Percentiles rank a stretch among this genome's conserved stretches.
These are phyloP conservation scores for Penicillium paxilli DNA, from an alignment of 495 filamentous ascomycete species.

Conservation along the genomic window DNA sequence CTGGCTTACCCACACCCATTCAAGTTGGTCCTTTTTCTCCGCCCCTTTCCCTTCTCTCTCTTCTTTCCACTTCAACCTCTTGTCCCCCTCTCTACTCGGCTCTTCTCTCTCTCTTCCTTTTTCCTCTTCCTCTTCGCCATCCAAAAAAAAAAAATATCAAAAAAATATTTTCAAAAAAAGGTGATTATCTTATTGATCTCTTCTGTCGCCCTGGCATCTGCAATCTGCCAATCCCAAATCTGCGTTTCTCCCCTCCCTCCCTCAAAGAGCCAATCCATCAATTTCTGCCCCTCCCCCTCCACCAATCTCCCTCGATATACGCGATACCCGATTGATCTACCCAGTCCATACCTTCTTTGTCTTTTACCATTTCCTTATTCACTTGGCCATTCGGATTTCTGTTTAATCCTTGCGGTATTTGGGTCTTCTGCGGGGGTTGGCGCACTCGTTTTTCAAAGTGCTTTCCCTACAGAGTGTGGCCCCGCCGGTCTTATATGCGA, in stretches of 20 bases:
- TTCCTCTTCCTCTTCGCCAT: background rate
- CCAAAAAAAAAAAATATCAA: background rate
- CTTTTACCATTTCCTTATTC: background rate
- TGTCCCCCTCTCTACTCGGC: slow-evolving; percentile 18
- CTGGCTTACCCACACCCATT: background rate
- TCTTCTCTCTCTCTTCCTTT: background rate
- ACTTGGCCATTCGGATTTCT: background rate
- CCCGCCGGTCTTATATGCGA: too few species aligned
- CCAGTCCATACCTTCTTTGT: background rate
- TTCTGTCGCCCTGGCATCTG: background rate
- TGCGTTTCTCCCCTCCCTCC: background rate
- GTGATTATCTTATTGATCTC: background rate
- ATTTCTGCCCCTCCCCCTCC: background rate
- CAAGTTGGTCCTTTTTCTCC: background rate
- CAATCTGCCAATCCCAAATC: background rate
- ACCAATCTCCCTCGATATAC: background rate
- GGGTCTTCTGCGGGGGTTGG: too few species aligned
- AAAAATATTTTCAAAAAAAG: too few species aligned
- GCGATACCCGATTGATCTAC: background rate
- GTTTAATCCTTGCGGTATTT: background rate
- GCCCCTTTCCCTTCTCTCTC: slow-evolving; percentile 16
- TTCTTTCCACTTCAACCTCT: slow-evolving; percentile 16
- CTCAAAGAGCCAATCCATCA: background rate
- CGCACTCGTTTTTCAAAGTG: too few species aligned
- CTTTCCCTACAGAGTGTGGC: too few species aligned